Conservation (phyloP, 495 filamentous ascomycete species). For the Neurospora tetraspora region DNA sequence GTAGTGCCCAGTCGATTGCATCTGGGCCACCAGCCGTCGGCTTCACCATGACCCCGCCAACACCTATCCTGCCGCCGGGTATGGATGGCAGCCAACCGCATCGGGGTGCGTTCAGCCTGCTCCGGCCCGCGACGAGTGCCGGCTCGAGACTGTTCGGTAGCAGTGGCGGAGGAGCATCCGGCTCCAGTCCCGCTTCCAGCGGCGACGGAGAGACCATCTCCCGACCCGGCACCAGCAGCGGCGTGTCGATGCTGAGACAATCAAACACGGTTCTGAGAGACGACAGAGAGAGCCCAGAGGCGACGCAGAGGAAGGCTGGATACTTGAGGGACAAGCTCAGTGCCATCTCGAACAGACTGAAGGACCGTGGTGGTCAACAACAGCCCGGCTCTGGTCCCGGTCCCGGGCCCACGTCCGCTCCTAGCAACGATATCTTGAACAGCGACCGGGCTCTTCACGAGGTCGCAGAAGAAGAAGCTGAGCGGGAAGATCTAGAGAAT, state of each 20-base stretch:
- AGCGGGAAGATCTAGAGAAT: slow-evolving; percentile 4
- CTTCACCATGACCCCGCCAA: slow-evolving; percentile 28
- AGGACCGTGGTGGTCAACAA: slow-evolving; percentile 9
- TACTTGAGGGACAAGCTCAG: slow-evolving; percentile 31
- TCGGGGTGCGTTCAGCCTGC: slow-evolving; percentile 9
- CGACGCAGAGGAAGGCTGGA: slow-evolving; percentile 17
- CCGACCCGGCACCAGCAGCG: slow-evolving; percentile 14
- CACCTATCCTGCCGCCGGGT: slow-evolving; percentile 14
- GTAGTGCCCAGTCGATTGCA: background rate
- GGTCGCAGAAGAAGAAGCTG: background rate
- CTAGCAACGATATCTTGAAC: background rate
- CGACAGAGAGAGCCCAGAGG: slow-evolving; percentile 5
- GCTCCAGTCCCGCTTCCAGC: background rate
- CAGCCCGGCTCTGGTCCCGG: background rate
- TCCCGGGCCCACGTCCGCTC: background rate
- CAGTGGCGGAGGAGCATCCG: background rate
- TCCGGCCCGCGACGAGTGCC: slow-evolving; percentile 21
- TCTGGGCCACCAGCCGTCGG: slow-evolving; percentile 1
- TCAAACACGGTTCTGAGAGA: background rate
- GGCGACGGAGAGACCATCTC: background rate
- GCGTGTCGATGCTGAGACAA: background rate
- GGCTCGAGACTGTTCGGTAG: slow-evolving; percentile 18
- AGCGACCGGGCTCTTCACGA: background rate
- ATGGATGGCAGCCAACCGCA: background rate
- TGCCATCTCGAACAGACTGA: slow-evolving; percentile 27